These are phyloP conservation scores for Daldinia eschscholtzii DNA, from an alignment of 2,329 filamentous ascomycete genomes.

Conservation along the genomic window DNA sequence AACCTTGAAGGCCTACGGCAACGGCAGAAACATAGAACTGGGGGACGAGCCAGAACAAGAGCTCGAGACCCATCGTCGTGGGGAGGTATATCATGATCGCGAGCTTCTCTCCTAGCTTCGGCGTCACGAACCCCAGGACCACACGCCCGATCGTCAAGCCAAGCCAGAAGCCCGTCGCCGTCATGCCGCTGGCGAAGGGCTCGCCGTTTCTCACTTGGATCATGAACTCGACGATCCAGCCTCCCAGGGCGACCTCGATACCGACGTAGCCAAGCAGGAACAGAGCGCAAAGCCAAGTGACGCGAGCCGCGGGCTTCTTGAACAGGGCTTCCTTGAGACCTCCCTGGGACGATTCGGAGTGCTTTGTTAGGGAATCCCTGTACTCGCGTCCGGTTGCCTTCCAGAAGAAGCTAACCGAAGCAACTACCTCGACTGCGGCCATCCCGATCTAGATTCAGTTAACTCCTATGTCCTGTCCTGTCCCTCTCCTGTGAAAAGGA, in stretches of 20 bases:
- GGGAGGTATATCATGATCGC: conserved; percentile 74
- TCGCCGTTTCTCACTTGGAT: conserved; percentile 76
- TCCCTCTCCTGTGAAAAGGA: neutral
- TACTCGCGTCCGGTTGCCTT: conserved; percentile 66
- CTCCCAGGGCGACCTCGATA: conserved; percentile 79
- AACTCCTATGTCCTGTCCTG: neutral
- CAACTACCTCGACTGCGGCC: conserved; percentile 66
- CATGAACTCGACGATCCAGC: conserved; percentile 90
- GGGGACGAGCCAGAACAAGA: conserved; percentile 86
- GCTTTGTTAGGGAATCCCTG: conserved; percentile 55
- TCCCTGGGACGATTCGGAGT: conserved; percentile 47
- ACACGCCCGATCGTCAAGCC: conserved; percentile 80
- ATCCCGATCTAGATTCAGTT: conserved; percentile 59
- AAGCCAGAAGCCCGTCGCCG: conserved; percentile 84
- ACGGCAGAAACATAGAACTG: conserved; percentile 81
- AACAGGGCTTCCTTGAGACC: conserved; percentile 57
- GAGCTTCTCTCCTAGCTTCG: conserved; percentile 75
- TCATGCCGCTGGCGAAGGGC: conserved; percentile 78
- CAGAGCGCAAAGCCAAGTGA: conserved; percentile 77
- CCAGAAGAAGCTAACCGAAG: conserved; percentile 69
- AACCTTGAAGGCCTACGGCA: conserved; percentile 78
- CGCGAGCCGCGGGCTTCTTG: conserved; percentile 58
- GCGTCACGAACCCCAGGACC: conserved; percentile 79
- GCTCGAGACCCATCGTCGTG: conserved; percentile 72
- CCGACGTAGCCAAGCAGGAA: conserved; percentile 85